phyloP scores from a whole-genome alignment of 2,329 filamentous ascomycete genomes.

The Lachnellula occidentalis region DNA sequence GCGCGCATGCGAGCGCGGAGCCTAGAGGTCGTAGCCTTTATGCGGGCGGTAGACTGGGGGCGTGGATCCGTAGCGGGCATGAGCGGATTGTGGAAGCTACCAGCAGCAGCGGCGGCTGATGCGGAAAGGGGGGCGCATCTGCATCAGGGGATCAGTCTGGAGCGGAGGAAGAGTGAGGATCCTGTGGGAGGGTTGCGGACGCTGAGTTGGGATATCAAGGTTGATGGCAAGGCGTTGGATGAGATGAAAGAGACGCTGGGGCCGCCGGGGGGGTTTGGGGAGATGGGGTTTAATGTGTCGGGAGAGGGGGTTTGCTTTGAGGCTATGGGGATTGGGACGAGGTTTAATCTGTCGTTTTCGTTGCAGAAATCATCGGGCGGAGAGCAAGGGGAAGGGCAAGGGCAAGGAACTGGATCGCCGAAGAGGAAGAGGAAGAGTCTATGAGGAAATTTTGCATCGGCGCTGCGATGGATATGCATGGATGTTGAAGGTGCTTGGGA shows the following conservation, averaged over 20 bases:
- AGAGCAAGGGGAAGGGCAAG: no score
- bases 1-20: not conserved
- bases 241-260: conserved; percentile 14
- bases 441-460: no score
- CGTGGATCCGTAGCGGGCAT: not conserved
- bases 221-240: conserved; percentile 5
- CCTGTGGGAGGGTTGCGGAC: not conserved
- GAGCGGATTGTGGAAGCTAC: not conserved
- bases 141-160: conserved; percentile 1
- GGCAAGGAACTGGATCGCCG: not conserved
- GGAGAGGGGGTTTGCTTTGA: conserved; percentile 8
- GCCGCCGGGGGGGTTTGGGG: conserved; percentile 12
- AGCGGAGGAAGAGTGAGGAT: conserved; percentile 3
- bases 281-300: conserved; percentile 13
- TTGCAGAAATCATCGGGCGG: not conserved
- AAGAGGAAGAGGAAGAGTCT: not conserved
- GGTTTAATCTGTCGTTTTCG: conserved; percentile 9
- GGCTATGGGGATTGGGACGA: conserved; percentile 12
- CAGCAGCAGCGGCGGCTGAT: not conserved
- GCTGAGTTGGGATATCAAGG: conserved; percentile 7
- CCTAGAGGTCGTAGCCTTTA: not conserved
- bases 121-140: not conserved
- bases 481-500: no score
- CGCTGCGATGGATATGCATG: no score
- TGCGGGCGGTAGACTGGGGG: not conserved